Evolutionary conservation across 495 filamentous ascomycete genomes (phyloP).

Genomic region (Xylaria castorea): DNA sequence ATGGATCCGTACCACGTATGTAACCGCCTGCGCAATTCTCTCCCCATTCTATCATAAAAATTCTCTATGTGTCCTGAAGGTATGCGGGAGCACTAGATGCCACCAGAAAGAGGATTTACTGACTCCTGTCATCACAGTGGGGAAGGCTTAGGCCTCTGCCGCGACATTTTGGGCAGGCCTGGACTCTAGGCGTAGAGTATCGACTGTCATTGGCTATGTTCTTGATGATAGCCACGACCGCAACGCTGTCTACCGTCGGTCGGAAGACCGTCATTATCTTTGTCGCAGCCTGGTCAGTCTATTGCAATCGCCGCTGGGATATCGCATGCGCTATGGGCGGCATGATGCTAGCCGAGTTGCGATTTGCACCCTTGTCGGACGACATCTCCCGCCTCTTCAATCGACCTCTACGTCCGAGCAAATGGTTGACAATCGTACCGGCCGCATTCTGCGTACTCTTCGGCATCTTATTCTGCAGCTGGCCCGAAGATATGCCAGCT

Average conservation of each 20-base stretch:
- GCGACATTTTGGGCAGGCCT: slow-evolving; percentile 13
- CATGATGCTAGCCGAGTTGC: slow-evolving; percentile 21
- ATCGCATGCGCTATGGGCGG: slow-evolving; percentile 20
- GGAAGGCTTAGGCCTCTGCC: slow-evolving; percentile 11
- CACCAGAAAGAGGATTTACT: slow-evolving; percentile 3
- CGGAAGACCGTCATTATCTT: slow-evolving; percentile 21
- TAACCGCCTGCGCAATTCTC: slow-evolving; percentile 13
- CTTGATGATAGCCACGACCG: slow-evolving; percentile 25
- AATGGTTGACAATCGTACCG: slow-evolving; percentile 17
- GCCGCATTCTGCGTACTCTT: slow-evolving; percentile 3
- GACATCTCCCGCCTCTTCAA: slow-evolving; percentile 20
- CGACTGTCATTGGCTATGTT: slow-evolving; percentile 22
- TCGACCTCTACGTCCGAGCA: slow-evolving; percentile 14
- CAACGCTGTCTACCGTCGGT: slow-evolving; percentile 19
- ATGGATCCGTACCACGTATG: slow-evolving; percentile 22
- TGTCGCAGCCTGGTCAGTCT: slow-evolving; percentile 19
- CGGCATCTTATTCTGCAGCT: slow-evolving; percentile 18
- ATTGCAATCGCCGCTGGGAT: slow-evolving; percentile 22
- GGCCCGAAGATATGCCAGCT: slow-evolving; percentile 16
- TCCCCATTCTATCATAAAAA: not conserved
- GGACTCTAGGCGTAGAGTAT: slow-evolving; percentile 25
- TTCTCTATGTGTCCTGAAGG: not conserved
- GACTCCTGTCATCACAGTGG: slow-evolving; percentile 14
- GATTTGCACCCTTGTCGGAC: slow-evolving; percentile 19
- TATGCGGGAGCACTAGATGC: slow-evolving; percentile 11